Base-by-base conservation (phyloP, 2,329 filamentous ascomycete genomes). In the Fusarium sp. region DNA sequence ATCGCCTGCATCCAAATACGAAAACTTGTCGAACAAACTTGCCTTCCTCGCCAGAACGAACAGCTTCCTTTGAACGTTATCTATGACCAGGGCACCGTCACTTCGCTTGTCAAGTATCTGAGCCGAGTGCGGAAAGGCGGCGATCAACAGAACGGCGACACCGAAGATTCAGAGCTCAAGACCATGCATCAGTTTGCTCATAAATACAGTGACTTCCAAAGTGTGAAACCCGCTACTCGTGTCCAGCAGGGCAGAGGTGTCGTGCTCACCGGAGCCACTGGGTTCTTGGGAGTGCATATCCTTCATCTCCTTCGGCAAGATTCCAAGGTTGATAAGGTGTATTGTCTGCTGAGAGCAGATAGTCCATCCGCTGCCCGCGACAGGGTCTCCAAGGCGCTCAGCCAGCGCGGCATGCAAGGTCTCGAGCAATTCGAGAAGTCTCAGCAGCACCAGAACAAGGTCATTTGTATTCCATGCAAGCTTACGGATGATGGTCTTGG, bases 191-290 rank as follows among this genome's bases (percentile, higher is more conserved):
- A 40, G 4, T 53, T 74, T 2, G 46, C 3, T 1, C 6, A 55
- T 1, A 72, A 51, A 38, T 74, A 74, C 17, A 43, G 60, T 17
- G 15, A 28, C 4, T 65, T 72, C 22, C 8, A 11, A 3, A 11
- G 31, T 1, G 7, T 39, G 3, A 46, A 26, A 1, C 2, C 9
- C 7, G 19, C 21, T 1, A n/a, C 56, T 2, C 9, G 5, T 2
- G 19, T 7, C 5, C 21, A 33, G 2, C 28, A 4, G 0, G 65
- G 47, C 2, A 57, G 50, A 1, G 55, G 38, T 0, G 58, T 76
- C 2, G 76, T 89, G 2, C 75, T 92, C 5, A 92, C 90, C 1
- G 90, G 90, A 3, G 85, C 86, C 1, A 92, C 90, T 1, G 90
- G 90, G 1, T 89, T 89, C 3, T 80, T 92, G 0, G 90, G 90